Percentiles rank a stretch among this genome's conserved stretches.
Conservation (phyloP, 2,329 filamentous ascomycete species). For the Lasiodiplodia theobromae region DNA sequence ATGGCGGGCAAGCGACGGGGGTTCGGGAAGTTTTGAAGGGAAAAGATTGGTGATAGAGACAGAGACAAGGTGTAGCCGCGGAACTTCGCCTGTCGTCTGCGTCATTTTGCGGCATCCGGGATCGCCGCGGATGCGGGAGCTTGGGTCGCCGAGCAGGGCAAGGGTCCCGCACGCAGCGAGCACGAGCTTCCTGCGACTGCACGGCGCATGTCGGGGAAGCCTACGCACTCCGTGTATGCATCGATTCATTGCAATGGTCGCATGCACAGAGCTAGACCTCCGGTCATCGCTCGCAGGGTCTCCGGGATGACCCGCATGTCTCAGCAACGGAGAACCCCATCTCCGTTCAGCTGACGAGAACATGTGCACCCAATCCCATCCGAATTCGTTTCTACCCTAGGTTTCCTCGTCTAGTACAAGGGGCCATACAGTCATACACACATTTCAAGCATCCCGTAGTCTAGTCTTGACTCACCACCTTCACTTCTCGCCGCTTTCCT, state of each 20-base stretch:
- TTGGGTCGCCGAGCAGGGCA: constrained; percentile 9
- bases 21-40: not conserved
- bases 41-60: not conserved
- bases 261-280: not conserved
- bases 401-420: not conserved
- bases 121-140: constrained; percentile 16
- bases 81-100: constrained; percentile 25
- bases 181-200: constrained; percentile 1
- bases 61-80: constrained; percentile 6
- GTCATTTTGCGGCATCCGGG: constrained; percentile 25
- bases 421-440: constrained; percentile 17
- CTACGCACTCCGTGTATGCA: not conserved
- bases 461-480: not conserved
- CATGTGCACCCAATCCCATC: constrained; percentile 17
- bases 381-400: not conserved
- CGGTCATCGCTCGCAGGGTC: not conserved
- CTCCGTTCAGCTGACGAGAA: constrained; percentile 12
- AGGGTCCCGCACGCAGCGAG: not conserved
- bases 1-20: not conserved
- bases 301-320: constrained; percentile 19
- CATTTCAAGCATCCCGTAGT: not conserved
- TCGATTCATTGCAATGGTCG: not conserved
- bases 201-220: not conserved
- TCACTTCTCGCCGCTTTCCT: constrained; percentile 34
- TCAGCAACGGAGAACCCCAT: not conserved